Conservation (phyloP, 176 grass and related monocot species). For the Rhynchospora breviuscula region DNA sequence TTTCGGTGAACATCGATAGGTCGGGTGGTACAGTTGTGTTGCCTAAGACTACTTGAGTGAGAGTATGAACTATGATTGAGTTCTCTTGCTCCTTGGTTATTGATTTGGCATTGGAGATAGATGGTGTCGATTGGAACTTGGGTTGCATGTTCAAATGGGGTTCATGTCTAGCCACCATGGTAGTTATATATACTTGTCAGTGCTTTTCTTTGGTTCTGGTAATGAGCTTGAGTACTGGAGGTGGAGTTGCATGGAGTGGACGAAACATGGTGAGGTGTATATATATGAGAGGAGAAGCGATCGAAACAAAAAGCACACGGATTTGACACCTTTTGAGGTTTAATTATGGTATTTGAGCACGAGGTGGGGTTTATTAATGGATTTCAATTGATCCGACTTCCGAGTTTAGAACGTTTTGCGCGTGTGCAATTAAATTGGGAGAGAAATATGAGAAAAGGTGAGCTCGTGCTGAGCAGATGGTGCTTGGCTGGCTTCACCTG, state of each 20-base stretch:
- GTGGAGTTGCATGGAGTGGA: background rate
- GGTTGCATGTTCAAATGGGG: slow-evolving; percentile 54
- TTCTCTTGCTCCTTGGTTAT: slow-evolving; percentile 54
- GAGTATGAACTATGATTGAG: slow-evolving; percentile 59
- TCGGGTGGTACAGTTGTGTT: slow-evolving; percentile 9
- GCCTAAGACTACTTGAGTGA: slow-evolving; percentile 63
- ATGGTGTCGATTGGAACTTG: slow-evolving; percentile 13
- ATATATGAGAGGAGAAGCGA: slow-evolving; percentile 11
- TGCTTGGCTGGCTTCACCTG: slow-evolving; percentile 6
- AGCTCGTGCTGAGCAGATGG: slow-evolving; percentile 5
- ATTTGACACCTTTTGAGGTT: background rate
- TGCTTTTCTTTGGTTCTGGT: background rate
- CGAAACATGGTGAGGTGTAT: background rate
- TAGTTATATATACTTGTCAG: background rate
- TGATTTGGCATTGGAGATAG: background rate
- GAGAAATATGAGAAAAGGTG: background rate
- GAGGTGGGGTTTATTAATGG: background rate
- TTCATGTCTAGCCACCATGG: slow-evolving; percentile 52
- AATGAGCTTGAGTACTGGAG: background rate
- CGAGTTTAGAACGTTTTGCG: slow-evolving; percentile 7
- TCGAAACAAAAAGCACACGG: background rate
- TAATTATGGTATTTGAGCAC: background rate
- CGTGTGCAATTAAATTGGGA: background rate
- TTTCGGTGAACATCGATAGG: background rate
- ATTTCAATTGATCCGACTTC: background rate